These are phyloP conservation scores for Penicillium sp. DNA, from an alignment of 2,329 filamentous ascomycete species.

Conservation along the genomic window DNA sequence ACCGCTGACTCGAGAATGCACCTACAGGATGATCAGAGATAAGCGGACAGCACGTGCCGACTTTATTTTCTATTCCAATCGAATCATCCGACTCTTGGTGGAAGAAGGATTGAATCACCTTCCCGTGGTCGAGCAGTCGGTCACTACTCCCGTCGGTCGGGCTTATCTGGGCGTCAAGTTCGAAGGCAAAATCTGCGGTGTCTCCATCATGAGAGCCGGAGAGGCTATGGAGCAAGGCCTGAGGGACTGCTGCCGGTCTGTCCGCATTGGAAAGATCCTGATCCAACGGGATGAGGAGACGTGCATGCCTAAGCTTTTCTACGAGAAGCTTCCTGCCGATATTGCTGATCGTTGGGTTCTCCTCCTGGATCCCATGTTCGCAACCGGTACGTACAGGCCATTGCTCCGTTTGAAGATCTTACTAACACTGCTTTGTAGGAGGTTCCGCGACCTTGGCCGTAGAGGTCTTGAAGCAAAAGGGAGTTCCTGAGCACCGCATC, in stretches of 20 bases:
- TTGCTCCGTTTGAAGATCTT: neutral
- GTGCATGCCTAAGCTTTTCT: constrained; percentile 88
- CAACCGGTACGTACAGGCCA: constrained; percentile 70
- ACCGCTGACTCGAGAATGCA: constrained; percentile 19
- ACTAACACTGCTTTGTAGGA: constrained; percentile 59
- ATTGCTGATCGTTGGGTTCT: constrained; percentile 93
- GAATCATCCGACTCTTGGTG: constrained; percentile 93
- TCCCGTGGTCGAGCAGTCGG: constrained; percentile 83
- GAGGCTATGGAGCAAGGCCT: constrained; percentile 99
- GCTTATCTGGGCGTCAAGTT: constrained; percentile 92
- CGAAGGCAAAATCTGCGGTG: constrained; percentile 96
- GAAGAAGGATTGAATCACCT: constrained; percentile 98
- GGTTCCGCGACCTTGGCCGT: constrained; percentile 97
- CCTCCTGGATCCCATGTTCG: constrained; percentile 97
- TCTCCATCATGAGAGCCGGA: constrained; percentile 97
- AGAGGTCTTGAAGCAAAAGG: constrained; percentile 85
- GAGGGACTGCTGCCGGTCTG: constrained; percentile 95
- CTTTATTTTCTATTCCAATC: constrained; percentile 99
- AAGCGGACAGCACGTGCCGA: constrained; percentile 88
- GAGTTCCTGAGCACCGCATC: constrained; percentile 93
- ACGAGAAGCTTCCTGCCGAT: constrained; percentile 95
- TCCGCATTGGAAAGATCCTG: constrained; percentile 96
- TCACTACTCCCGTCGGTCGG: constrained; percentile 89
- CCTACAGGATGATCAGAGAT: constrained; percentile 86
- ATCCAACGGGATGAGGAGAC: constrained; percentile 98